Percentiles rank a stretch among this genome's conserved stretches.
Conservation (phyloP, 192 early-diverging fungal genomes). For the Allomyces javanicus region DNA sequence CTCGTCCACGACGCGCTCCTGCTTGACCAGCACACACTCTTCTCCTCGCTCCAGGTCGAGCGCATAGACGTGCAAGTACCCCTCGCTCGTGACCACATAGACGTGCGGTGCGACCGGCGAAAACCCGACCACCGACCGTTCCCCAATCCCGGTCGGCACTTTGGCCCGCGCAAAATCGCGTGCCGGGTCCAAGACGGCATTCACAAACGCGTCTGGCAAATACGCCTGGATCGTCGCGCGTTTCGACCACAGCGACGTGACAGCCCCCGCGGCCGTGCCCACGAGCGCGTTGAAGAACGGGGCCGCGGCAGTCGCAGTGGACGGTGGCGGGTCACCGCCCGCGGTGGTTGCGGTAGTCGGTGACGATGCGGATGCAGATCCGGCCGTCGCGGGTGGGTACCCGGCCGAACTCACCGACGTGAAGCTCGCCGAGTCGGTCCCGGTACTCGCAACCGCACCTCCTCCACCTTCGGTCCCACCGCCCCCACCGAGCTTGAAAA, state of each 20-base stretch:
- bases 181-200: constrained; percentile 88
- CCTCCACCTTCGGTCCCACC: neutral
- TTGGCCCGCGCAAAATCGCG: constrained; percentile 88
- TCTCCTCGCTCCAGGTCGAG: constrained; percentile 78
- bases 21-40: constrained; percentile 63
- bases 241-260: constrained; percentile 40
- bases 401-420: constrained; percentile 14
- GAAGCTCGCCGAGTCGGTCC: constrained; percentile 2
- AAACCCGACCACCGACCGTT: constrained; percentile 36
- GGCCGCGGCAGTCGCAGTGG: neutral
- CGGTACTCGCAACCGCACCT: constrained; percentile 1
- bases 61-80: constrained; percentile 75
- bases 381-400: constrained; percentile 9
- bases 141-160: constrained; percentile 53
- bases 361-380: constrained; percentile 6
- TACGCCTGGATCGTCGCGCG: constrained; percentile 58
- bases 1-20: constrained; percentile 32
- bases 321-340: neutral
- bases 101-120: constrained; percentile 47
- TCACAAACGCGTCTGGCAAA: constrained; percentile 57
- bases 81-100: constrained; percentile 76
- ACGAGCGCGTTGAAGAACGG: constrained; percentile 6
- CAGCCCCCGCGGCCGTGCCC: constrained; percentile 29
- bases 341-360: neutral
- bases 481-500: constrained; percentile 49